phyloP scores from a whole-genome alignment of 495 filamentous ascomycete genomes.

The Achaetomiella virescens region DNA sequence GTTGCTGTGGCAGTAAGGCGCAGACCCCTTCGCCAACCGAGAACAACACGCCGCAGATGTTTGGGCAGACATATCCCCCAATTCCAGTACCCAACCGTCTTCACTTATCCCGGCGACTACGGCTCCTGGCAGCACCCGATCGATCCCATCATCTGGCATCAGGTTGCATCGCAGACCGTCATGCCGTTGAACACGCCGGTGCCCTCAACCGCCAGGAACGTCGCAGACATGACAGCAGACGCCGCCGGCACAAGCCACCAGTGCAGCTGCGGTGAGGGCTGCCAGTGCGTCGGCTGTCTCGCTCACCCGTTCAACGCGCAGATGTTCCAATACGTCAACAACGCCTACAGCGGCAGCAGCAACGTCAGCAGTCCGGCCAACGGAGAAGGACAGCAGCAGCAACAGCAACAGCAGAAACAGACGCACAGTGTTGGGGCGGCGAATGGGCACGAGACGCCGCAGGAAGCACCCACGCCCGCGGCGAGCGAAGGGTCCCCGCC shows the following conservation, averaged over 20 bases:
- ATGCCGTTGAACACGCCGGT: constrained; percentile 8
- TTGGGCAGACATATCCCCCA: constrained; percentile 15
- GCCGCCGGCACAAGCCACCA: constrained; percentile 38
- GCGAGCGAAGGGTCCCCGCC: constrained; percentile 34
- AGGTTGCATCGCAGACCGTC: constrained; percentile 21
- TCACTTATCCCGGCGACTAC: constrained; percentile 36
- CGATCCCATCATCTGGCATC: constrained; percentile 33
- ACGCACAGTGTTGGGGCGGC: not conserved
- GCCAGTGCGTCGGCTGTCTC: constrained; percentile 63
- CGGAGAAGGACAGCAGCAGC: not conserved
- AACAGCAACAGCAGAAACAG: not conserved
- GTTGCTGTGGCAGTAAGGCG: constrained; percentile 15
- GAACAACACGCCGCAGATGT: constrained; percentile 6
- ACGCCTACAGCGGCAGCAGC: constrained; percentile 20
- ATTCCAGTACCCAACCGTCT: constrained; percentile 24
- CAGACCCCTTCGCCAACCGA: constrained; percentile 1
- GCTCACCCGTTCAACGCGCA: constrained; percentile 67
- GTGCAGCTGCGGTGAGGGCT: constrained; percentile 60
- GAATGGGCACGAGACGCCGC: constrained; percentile 16
- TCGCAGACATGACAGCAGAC: not conserved
- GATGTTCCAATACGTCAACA: constrained; percentile 56
- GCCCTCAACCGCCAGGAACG: constrained; percentile 17
- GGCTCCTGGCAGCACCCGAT: constrained; percentile 41
- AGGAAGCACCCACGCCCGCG: constrained; percentile 25
- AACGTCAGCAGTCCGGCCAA: constrained; percentile 8